Percentiles rank a stretch among this genome's conserved stretches.
These are phyloP conservation scores for Phaeolepiota aurea DNA, from an alignment of 768 basidiomycete genomes.

Conservation along the genomic window DNA sequence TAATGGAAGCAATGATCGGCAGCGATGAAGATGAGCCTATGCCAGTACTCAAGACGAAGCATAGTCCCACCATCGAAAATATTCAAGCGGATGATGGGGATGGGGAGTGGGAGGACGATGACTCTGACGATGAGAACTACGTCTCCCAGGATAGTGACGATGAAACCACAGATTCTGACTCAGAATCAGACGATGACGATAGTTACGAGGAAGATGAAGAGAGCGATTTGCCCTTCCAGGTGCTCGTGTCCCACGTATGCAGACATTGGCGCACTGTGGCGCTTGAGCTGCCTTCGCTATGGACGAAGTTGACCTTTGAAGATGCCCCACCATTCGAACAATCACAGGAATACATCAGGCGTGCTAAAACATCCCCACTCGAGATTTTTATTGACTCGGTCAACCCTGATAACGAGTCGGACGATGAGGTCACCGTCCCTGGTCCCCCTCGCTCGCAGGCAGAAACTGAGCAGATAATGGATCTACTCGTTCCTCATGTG, in stretches of 20 bases:
- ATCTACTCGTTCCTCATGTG: slow-evolving; percentile 43
- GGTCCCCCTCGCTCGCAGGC: slow-evolving; percentile 2
- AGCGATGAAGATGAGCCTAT: slow-evolving; percentile 10
- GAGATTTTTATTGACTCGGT: slow-evolving; percentile 28
- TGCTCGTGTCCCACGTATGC: slow-evolving; percentile 41
- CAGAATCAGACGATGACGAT: slow-evolving; percentile 5
- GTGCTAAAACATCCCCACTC: slow-evolving; percentile 37
- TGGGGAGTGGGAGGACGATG: slow-evolving; percentile 12
- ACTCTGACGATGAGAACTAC: slow-evolving; percentile 8
- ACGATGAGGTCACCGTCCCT: not conserved
- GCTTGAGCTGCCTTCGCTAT: slow-evolving; percentile 32
- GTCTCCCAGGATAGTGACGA: slow-evolving; percentile 14
- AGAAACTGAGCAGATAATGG: slow-evolving; percentile 27
- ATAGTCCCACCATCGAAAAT: slow-evolving; percentile 9
- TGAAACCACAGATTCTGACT: slow-evolving; percentile 9
- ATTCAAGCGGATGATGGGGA: slow-evolving; percentile 9
- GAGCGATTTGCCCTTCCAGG: slow-evolving; percentile 18
- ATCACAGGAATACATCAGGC: slow-evolving; percentile 25
- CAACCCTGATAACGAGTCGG: not conserved
- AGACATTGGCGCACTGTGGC: slow-evolving; percentile 33
- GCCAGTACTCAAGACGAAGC: slow-evolving; percentile 13
- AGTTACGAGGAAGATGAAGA: slow-evolving; percentile 2
- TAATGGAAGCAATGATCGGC: slow-evolving; percentile 17
- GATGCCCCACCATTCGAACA: slow-evolving; percentile 23
- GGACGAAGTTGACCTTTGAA: slow-evolving; percentile 27